Evolutionary conservation across 495 filamentous ascomycete species (phyloP).

Genomic region (Hypoxylon rickii): DNA sequence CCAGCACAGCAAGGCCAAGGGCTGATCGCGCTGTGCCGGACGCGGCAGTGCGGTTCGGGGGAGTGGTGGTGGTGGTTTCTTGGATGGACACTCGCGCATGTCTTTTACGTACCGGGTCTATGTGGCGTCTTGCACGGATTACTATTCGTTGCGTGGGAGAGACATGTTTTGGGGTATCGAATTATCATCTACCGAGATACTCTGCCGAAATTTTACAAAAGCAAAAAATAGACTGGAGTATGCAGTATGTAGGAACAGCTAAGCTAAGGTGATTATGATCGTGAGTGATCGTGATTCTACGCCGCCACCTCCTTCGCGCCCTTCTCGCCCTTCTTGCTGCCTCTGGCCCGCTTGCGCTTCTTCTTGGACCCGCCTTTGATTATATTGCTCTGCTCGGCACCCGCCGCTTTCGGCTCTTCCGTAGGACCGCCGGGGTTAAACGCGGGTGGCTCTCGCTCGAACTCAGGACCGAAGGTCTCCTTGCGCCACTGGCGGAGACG

Average conservation of each 20-base stretch:
- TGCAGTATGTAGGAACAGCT: no score
- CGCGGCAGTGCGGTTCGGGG: constrained; percentile 2
- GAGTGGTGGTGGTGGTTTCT: no score
- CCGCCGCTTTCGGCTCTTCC: constrained; percentile 10
- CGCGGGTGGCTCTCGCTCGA: constrained; percentile 51
- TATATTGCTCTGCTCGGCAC: constrained; percentile 33
- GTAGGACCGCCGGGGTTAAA: constrained; percentile 46
- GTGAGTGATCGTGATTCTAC: not conserved
- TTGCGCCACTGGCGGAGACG: constrained; percentile 86
- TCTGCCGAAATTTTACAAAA: constrained; percentile 14
- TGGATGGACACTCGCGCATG: no score
- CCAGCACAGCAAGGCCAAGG: constrained; percentile 7
- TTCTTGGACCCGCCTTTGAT: constrained; percentile 44
- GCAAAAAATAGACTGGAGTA: no score
- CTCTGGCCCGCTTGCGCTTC: constrained; percentile 52
- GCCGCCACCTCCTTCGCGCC: constrained; percentile 26
- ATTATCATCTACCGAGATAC: constrained; percentile 28
- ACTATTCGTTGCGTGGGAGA: not conserved
- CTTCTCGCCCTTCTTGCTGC: constrained; percentile 43
- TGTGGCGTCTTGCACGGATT: not conserved
- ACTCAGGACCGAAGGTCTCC: constrained; percentile 82
- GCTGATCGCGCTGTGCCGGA: constrained; percentile 4
- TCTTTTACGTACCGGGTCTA: no score
- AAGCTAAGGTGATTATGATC: no score
- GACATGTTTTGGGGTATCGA: constrained; percentile 14